These are phyloP conservation scores for Cordyceps sp. DNA, from an alignment of 2,329 filamentous ascomycete species.

Conservation along the genomic window DNA sequence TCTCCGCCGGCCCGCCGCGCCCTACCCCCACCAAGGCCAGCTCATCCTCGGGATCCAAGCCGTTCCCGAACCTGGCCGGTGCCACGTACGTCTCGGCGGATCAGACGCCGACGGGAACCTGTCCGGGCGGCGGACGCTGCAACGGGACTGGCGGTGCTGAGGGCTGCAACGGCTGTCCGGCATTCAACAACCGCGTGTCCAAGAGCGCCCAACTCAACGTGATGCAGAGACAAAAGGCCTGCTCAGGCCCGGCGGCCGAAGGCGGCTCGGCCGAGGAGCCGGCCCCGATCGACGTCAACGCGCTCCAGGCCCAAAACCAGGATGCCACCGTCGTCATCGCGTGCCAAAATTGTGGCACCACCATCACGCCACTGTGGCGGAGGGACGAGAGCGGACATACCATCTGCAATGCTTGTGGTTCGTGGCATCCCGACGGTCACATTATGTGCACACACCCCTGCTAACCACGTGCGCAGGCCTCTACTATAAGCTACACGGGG, in stretches of 20 bases:
- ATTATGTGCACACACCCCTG: not conserved
- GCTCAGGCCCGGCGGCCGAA: constrained; percentile 11
- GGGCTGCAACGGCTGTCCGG: constrained; percentile 88
- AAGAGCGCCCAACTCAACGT: constrained; percentile 63
- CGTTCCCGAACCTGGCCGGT: constrained; percentile 22
- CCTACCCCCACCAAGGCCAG: constrained; percentile 21
- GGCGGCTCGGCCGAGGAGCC: constrained; percentile 11
- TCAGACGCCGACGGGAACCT: constrained; percentile 66
- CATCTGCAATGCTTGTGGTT: constrained; percentile 96
- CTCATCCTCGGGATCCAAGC: constrained; percentile 22
- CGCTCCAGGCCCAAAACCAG: constrained; percentile 13
- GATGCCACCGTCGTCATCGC: constrained; percentile 48
- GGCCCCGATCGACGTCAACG: constrained; percentile 16
- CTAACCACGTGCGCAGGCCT: constrained; percentile 40
- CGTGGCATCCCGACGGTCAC: not conserved
- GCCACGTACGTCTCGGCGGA: constrained; percentile 67
- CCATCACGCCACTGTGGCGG: constrained; percentile 90
- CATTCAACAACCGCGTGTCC: constrained; percentile 90
- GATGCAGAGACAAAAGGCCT: constrained; percentile 27
- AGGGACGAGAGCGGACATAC: constrained; percentile 88
- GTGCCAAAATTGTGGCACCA: constrained; percentile 93
- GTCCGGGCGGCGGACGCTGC: constrained; percentile 84
- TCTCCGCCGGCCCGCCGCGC: constrained; percentile 24
- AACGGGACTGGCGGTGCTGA: constrained; percentile 94
- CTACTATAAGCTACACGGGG: constrained; percentile 91